phyloP scores from a whole-genome alignment of 2,329 filamentous ascomycete genomes.

The Cytospora chrysosperma region DNA sequence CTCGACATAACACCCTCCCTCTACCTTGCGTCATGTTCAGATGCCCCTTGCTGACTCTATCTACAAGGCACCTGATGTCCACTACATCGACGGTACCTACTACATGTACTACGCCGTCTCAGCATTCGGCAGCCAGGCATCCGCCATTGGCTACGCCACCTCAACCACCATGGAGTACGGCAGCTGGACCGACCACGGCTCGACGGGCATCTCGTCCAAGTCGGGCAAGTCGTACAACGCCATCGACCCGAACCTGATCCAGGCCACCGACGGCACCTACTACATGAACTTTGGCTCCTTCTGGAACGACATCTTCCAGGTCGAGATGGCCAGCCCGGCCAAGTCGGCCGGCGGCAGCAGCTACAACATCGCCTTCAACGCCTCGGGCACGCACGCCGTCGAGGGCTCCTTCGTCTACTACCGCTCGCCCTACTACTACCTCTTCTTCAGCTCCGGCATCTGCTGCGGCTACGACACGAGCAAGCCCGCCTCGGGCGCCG shows the following conservation, averaged over 20 bases:
- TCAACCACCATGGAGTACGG: constrained; percentile 49
- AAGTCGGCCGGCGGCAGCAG: constrained; percentile 31
- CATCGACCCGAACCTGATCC: constrained; percentile 58
- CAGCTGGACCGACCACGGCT: constrained; percentile 59
- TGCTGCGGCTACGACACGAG: constrained; percentile 60
- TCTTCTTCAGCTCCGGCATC: constrained; percentile 60
- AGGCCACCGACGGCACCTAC: constrained; percentile 38
- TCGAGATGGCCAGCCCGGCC: constrained; percentile 43
- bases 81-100: constrained; percentile 55
- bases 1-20: not conserved
- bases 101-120: constrained; percentile 68
- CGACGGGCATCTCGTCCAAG: constrained; percentile 49
- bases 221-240: constrained; percentile 52
- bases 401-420: constrained; percentile 59
- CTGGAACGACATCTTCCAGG: constrained; percentile 65
- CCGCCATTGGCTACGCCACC: constrained; percentile 58
- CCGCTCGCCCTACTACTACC: constrained; percentile 58
- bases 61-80: constrained; percentile 61
- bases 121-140: constrained; percentile 58
- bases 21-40: too few species aligned
- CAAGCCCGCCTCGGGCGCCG: constrained; percentile 53
- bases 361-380: constrained; percentile 53
- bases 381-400: constrained; percentile 48
- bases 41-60: not conserved
- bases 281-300: constrained; percentile 66